Conservation (phyloP, 108 stramenopile species). For the Skeletonema grethae region DNA sequence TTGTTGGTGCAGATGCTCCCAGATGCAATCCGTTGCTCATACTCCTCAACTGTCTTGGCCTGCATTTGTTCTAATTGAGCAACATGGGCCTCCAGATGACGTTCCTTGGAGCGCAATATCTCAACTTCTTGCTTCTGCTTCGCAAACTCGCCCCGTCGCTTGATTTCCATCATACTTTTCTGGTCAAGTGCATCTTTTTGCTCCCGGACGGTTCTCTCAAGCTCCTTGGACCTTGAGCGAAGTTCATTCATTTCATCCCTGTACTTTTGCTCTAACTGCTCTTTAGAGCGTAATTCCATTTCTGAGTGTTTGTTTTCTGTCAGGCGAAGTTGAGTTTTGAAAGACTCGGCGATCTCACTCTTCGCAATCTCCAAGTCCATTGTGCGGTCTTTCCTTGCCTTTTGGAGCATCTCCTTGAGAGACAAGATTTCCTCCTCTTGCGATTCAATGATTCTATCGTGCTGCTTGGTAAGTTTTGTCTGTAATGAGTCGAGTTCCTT, state of each 20-base stretch:
- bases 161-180: slow-evolving; percentile 40
- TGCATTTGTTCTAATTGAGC: slow-evolving; percentile 43
- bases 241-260: slow-evolving; percentile 33
- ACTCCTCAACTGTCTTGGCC: slow-evolving; percentile 41
- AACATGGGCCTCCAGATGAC: slow-evolving; percentile 46
- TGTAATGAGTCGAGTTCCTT: slow-evolving; percentile 17
- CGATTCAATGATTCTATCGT: slow-evolving; percentile 23
- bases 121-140: slow-evolving; percentile 47
- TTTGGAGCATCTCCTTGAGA: slow-evolving; percentile 20
- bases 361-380: slow-evolving; percentile 25
- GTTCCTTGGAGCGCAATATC: slow-evolving; percentile 43
- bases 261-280: slow-evolving; percentile 25
- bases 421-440: slow-evolving; percentile 31
- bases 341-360: slow-evolving; percentile 46
- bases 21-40: slow-evolving; percentile 37
- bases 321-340: slow-evolving; percentile 34
- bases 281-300: slow-evolving; percentile 22
- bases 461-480: slow-evolving; percentile 16
- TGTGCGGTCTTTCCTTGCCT: slow-evolving; percentile 16
- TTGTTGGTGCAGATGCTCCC: slow-evolving; percentile 26
- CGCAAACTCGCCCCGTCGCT: slow-evolving; percentile 47
- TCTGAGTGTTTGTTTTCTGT: slow-evolving; percentile 36
- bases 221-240: slow-evolving; percentile 20
- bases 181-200: slow-evolving; percentile 32
- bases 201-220: slow-evolving; percentile 23